Percentiles rank a stretch among this genome's conserved stretches.
Conservation (phyloP, 1,284 basidiomycete species). For the Moniliophthora roreri region DNA sequence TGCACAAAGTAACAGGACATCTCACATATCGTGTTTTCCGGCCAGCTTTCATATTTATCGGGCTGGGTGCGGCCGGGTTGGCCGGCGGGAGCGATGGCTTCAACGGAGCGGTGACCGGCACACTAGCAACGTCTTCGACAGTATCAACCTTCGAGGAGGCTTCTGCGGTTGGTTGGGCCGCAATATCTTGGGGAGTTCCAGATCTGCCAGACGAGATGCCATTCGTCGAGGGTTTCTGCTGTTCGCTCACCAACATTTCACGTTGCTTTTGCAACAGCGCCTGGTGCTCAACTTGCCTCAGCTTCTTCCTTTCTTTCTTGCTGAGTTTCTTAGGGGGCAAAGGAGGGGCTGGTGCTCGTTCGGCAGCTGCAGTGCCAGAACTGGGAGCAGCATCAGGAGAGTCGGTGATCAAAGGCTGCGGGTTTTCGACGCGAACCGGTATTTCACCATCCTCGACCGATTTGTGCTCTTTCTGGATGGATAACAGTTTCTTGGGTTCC, state of each 20-base stretch:
- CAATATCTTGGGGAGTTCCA: slow-evolving; percentile 13
- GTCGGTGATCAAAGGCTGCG: too few species aligned
- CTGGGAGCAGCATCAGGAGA: too few species aligned
- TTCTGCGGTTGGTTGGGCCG: slow-evolving; percentile 10
- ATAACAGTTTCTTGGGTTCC: background rate
- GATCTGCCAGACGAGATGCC: too few species aligned
- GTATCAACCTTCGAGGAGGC: slow-evolving; percentile 1
- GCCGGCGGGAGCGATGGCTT: background rate
- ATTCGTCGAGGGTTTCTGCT: too few species aligned
- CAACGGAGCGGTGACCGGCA: background rate
- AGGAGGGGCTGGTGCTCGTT: slow-evolving; percentile 6
- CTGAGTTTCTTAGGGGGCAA: slow-evolving; percentile 15
- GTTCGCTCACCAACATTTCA: slow-evolving; percentile 1
- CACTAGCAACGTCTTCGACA: too few species aligned
- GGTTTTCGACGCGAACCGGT: too few species aligned
- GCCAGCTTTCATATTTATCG: slow-evolving; percentile 5
- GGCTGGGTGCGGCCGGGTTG: too few species aligned
- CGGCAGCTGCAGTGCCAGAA: background rate
- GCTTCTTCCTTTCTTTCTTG: slow-evolving; percentile 17
- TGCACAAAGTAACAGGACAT: background rate
- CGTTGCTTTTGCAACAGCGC: background rate
- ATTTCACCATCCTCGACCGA: too few species aligned
- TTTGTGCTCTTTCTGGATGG: background rate
- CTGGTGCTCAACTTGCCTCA: slow-evolving; percentile 2
- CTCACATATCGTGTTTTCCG: slow-evolving; percentile 5